Evolutionary conservation across 2,329 filamentous ascomycete species (phyloP).

Genomic region (Akanthomyces muscarius): DNA sequence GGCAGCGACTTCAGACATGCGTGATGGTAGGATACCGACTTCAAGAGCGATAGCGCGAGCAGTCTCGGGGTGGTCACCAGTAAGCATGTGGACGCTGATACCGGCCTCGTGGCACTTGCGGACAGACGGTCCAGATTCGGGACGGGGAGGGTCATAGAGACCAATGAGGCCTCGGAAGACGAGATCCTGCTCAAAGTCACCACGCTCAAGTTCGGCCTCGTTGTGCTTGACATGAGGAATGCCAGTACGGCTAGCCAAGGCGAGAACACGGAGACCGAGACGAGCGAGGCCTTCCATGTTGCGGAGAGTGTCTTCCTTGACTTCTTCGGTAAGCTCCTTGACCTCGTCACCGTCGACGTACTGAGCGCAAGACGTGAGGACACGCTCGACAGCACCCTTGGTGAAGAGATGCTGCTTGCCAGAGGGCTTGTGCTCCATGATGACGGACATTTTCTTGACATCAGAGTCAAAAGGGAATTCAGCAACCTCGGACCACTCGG

Average conservation of each 20-base stretch:
- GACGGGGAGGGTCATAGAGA: constrained; percentile 68
- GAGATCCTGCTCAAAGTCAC: constrained; percentile 56
- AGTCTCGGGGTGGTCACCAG: constrained; percentile 63
- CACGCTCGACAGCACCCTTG: constrained; percentile 66
- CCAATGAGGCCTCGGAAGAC: constrained; percentile 66
- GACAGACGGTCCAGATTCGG: constrained; percentile 60
- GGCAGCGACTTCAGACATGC: constrained; percentile 46
- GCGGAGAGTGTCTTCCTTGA: constrained; percentile 53
- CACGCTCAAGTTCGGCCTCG: constrained; percentile 46
- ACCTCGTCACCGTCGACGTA: constrained; percentile 43
- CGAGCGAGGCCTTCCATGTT: constrained; percentile 67
- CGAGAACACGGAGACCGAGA: constrained; percentile 65
- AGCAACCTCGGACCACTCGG: constrained; percentile 54
- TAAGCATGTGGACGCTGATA: constrained; percentile 66
- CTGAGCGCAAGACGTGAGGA: constrained; percentile 58
- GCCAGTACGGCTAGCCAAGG: constrained; percentile 54
- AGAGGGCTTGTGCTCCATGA: constrained; percentile 47
- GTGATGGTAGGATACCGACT: constrained; percentile 56
- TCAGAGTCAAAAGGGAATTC: constrained; percentile 73
- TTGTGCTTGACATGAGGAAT: constrained; percentile 32
- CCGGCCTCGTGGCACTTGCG: constrained; percentile 56
- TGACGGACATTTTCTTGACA: constrained; percentile 73
- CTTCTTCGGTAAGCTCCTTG: constrained; percentile 47
- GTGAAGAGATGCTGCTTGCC: constrained; percentile 51
- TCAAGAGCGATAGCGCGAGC: constrained; percentile 61